A percentile compares a stretch with the other conserved stretches of the same genome.
Conservation (phyloP, 1,284 basidiomycete species). For the Rhizoctonia solani region DNA sequence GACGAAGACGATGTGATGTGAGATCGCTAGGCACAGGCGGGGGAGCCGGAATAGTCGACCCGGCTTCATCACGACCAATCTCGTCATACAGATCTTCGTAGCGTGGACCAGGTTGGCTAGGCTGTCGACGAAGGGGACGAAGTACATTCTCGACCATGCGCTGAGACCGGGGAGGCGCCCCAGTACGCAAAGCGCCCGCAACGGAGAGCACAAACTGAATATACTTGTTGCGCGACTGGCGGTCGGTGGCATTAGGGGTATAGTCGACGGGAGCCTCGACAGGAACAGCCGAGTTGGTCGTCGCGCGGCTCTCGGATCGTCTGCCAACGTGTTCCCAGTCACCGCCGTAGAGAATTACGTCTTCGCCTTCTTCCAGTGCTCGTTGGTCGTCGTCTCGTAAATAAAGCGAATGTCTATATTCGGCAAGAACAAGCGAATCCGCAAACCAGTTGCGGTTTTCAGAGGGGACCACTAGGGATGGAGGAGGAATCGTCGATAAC, state of each 20-base stretch:
- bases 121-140: not conserved
- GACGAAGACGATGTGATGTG: slow-evolving; percentile 32
- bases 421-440: slow-evolving; percentile 10
- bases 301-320: slow-evolving; percentile 1
- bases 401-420: slow-evolving; percentile 15
- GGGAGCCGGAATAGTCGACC: not conserved
- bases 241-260: not conserved
- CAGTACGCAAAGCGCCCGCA: slow-evolving; percentile 11
- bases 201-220: slow-evolving; percentile 17
- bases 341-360: slow-evolving; percentile 11
- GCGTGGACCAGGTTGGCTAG: not conserved
- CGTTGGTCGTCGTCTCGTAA: slow-evolving; percentile 16
- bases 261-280: not conserved
- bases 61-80: slow-evolving; percentile 6
- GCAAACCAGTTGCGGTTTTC: slow-evolving; percentile 27
- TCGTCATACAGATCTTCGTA: slow-evolving; percentile 9
- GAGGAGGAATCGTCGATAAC: not conserved
- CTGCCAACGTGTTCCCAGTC: slow-evolving; percentile 21
- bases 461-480: slow-evolving; percentile 16
- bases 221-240: slow-evolving; percentile 9
- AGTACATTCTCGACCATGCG: slow-evolving; percentile 15
- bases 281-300: slow-evolving; percentile 1
- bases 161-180: not conserved
- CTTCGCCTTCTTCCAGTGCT: slow-evolving; percentile 18
- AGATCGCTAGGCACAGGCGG: not conserved